Percentiles rank a stretch among this genome's conserved stretches.
phyloP scores from a whole-genome alignment of 2,329 filamentous ascomycete genomes.

The Talaromyces marneffei region DNA sequence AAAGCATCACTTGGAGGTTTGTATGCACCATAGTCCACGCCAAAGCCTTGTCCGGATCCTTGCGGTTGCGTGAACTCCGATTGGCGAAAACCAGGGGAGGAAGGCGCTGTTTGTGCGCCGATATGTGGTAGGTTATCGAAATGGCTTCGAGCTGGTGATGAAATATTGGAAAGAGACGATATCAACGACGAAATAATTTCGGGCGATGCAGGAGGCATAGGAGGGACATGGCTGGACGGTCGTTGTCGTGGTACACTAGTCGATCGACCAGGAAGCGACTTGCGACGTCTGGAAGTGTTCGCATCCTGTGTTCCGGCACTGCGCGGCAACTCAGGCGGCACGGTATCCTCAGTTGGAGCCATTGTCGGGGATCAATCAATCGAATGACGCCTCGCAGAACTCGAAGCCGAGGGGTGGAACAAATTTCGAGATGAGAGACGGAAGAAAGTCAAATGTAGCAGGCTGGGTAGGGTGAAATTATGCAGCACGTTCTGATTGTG shows the following conservation, averaged over 20 bases:
- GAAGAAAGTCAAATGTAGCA: background rate
- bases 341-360: background rate
- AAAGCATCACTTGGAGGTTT: slow-evolving; percentile 48
- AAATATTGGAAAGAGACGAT: slow-evolving; percentile 55
- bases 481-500: slow-evolving; percentile 3
- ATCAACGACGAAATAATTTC: slow-evolving; percentile 56
- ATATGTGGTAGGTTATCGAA: slow-evolving; percentile 56
- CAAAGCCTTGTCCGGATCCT: slow-evolving; percentile 47
- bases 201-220: slow-evolving; percentile 40
- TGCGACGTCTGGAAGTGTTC: slow-evolving; percentile 37
- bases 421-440: background rate
- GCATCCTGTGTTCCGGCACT: slow-evolving; percentile 6
- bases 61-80: slow-evolving; percentile 18
- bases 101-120: slow-evolving; percentile 36
- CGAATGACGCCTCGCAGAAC: background rate
- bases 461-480: background rate
- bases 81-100: slow-evolving; percentile 26
- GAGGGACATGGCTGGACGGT: slow-evolving; percentile 26
- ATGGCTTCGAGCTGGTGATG: slow-evolving; percentile 60
- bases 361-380: background rate
- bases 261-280: slow-evolving; percentile 32
- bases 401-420: background rate
- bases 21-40: slow-evolving; percentile 67
- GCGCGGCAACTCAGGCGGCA: background rate
- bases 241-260: slow-evolving; percentile 16